phyloP scores from a whole-genome alignment of 208 protist species.

The Leptomonas pyrrhocoris region DNA sequence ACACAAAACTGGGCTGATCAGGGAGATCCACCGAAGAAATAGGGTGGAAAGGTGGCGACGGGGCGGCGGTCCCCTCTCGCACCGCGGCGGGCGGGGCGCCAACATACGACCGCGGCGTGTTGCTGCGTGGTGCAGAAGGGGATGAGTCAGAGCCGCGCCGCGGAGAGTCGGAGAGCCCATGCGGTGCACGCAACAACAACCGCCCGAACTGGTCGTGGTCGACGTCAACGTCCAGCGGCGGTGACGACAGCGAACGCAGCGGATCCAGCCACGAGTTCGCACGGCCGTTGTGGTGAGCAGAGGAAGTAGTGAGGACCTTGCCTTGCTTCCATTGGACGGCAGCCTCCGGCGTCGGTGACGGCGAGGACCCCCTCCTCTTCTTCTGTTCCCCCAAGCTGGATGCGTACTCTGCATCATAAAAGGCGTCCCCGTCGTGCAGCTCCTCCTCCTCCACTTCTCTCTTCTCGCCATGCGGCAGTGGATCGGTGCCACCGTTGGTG shows the following conservation, averaged over 20 bases:
- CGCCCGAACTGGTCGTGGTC: background rate
- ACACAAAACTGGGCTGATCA: background rate
- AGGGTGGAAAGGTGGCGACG: background rate
- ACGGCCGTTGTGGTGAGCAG: background rate
- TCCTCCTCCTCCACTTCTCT: background rate
- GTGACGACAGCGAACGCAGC: conserved; percentile 10
- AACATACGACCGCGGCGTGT: conserved; percentile 4
- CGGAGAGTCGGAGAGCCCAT: conserved; percentile 26
- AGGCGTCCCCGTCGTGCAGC: conserved; percentile 16
- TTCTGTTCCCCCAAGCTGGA: background rate
- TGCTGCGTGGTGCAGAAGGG: background rate
- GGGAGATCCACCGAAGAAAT: background rate
- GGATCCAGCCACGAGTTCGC: conserved; percentile 17
- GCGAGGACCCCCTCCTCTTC: background rate
- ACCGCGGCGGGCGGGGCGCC: conserved; percentile 7
- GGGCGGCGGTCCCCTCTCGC: conserved; percentile 12
- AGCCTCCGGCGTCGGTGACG: background rate
- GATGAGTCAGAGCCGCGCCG: conserved; percentile 1
- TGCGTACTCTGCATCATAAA: conserved; percentile 18
- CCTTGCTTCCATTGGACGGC: background rate
- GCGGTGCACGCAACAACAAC: background rate
- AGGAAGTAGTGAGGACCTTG: background rate
- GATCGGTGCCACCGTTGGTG: background rate
- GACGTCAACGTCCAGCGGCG: background rate
- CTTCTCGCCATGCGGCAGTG: background rate